Percentiles rank a stretch among this genome's conserved stretches.
These are phyloP conservation scores for Closterium sp. DNA, from an alignment of 139 green algal species.

Conservation along the genomic window DNA sequence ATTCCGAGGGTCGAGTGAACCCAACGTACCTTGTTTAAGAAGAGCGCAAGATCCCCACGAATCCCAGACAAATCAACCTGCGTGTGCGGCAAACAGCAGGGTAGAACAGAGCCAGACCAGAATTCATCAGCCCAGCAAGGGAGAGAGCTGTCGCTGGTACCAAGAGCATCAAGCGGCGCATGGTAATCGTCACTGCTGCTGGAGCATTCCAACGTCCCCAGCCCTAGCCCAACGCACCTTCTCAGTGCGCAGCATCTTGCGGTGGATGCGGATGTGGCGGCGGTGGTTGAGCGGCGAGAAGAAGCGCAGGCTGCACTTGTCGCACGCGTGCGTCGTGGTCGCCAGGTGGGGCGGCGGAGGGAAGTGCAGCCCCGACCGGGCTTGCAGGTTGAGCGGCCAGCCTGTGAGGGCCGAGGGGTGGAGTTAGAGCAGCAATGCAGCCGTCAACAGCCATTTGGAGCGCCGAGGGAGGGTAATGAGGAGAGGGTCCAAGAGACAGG, in stretches of 20 bases:
- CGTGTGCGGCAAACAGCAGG: too few relatives aligned
- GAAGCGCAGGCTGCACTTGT: constrained; percentile 24
- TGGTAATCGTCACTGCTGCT: too few relatives aligned
- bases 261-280: constrained; percentile 7
- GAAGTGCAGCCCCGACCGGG: not conserved
- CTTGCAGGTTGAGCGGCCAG: not conserved
- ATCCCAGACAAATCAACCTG: not conserved
- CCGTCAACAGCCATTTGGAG: too few relatives aligned
- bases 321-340: not conserved
- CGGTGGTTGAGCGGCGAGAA: constrained; percentile 23
- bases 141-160: too few relatives aligned
- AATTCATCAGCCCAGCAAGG: too few relatives aligned
- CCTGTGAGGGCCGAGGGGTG: not conserved
- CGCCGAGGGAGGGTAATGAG: not conserved
- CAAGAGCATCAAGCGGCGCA: too few relatives aligned
- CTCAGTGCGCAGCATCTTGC: not conserved
- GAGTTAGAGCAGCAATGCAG: not conserved
- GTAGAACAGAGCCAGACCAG: too few relatives aligned
- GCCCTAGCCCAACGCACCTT: too few relatives aligned
- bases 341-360: not conserved
- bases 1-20: not conserved
- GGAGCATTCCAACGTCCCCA: too few relatives aligned
- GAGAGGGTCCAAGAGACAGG: not conserved
- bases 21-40: not conserved
- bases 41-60: not conserved